Evolutionary conservation across 495 filamentous ascomycete genomes (phyloP), one percentile per base, ranked within the genome.

Genomic region (Aspergillus diversus): DNA sequence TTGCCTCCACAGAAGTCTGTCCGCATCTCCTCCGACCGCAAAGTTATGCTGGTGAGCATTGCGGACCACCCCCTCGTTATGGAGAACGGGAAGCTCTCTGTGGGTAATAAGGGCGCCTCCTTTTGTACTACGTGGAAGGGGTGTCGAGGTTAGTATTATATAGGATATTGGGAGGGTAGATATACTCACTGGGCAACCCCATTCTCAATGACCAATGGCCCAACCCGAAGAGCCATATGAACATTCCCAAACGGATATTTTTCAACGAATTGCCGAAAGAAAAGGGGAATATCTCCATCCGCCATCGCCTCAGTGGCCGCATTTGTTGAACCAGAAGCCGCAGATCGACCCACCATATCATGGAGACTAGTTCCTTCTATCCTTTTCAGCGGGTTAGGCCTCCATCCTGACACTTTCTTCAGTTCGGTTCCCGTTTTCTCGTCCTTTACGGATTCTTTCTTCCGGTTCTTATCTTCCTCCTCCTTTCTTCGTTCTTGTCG

Each of bases 181-280:
- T 35, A 55, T n/a, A 46, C 54, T 61, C 17, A 69, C 72, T 67
- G 34, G 12, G 21, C 50, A 32, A 75, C 74, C 9, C 78, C 75
- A 47, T 77, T 81, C 58, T 80, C 76, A 21, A 81, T 74, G 5
- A 81, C 55, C 11, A 81, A 51, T 1, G 77, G 76, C 4, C 78
- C 77, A 48, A 81, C 46, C 7, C 69, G 62, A n/a, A 81, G 58
- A 0, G 76, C 77, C 71, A 79, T 79, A 60, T 80, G 77, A 9
- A 75, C 68, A 49, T 79, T 73, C 9, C 70, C 74, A 48, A 74
- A 77, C 0, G 76, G 74, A 66, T 75, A 66, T 42, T 68, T 55
- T n/a, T 72, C 55, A 5, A 70, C 64, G 31, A 67, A 63, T 17
- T 65, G 59, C 21, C 66, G 57, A n/a, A 78, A 63, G 63, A 71